A percentile compares a stretch with the other conserved stretches of the same genome.
Conservation (phyloP, 352 stramenopile genomes). For the Halophytophthora batemanensis region DNA sequence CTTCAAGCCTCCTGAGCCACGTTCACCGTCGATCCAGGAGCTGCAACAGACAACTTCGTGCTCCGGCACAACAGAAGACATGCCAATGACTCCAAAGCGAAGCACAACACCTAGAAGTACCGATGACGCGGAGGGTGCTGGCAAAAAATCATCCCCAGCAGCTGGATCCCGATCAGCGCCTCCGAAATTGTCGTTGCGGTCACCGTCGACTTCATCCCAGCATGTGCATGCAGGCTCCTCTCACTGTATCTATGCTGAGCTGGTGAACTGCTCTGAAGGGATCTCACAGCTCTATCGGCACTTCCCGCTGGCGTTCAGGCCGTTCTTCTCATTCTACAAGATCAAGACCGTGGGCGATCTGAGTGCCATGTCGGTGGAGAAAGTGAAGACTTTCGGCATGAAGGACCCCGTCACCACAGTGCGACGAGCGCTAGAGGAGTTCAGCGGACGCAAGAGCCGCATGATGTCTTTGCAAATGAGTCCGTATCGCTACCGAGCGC, state of each 20-base stretch:
- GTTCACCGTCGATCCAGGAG: constrained; percentile 2
- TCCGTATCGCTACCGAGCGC: constrained; percentile 29
- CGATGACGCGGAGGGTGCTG: too few species aligned
- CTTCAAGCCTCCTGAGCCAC: constrained; percentile 5
- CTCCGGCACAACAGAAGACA: background rate
- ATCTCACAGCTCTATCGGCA: constrained; percentile 47
- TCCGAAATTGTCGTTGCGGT: constrained; percentile 4
- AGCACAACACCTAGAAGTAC: background rate
- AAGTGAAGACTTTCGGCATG: constrained; percentile 56
- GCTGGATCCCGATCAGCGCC: constrained; percentile 13
- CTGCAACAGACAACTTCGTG: background rate
- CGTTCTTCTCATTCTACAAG: constrained; percentile 61
- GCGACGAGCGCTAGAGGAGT: constrained; percentile 52
- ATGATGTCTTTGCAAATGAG: constrained; percentile 36
- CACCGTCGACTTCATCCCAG: background rate
- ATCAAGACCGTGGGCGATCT: constrained; percentile 71
- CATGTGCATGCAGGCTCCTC: constrained; percentile 5
- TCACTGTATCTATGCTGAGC: constrained; percentile 41
- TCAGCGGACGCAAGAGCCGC: constrained; percentile 33
- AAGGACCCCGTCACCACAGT: constrained; percentile 58
- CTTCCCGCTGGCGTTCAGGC: constrained; percentile 53
- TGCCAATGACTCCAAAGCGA: constrained; percentile 3
- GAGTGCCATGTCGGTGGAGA: constrained; percentile 39
- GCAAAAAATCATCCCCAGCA: background rate
- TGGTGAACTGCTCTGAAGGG: constrained; percentile 42